These are phyloP conservation scores for Zasmidium citrigriseum DNA, from an alignment of 2,329 filamentous ascomycete genomes.

Conservation along the genomic window DNA sequence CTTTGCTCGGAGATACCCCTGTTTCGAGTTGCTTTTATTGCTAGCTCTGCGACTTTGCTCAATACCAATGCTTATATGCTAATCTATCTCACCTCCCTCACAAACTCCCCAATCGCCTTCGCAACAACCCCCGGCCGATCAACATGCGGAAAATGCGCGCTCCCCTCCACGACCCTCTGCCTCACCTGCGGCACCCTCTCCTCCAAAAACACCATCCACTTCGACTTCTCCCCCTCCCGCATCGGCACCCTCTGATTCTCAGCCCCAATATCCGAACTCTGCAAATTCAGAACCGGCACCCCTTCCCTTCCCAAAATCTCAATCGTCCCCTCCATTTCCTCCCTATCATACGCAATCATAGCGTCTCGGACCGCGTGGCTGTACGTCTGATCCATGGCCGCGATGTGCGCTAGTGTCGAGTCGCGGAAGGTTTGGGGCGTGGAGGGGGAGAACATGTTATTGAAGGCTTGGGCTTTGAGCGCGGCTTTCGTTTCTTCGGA, in stretches of 20 bases:
- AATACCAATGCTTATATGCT: not conserved
- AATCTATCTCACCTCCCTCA: not conserved
- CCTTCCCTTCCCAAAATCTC: slow-evolving; percentile 2
- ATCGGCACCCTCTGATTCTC: slow-evolving; percentile 9
- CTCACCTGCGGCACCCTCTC: slow-evolving; percentile 8
- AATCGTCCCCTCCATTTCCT: not conserved
- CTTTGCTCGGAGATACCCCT: slow-evolving; percentile 1
- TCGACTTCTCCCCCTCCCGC: slow-evolving; percentile 2
- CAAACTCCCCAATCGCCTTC: slow-evolving; percentile 3
- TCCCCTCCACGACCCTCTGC: slow-evolving; percentile 5
- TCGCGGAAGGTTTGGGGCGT: slow-evolving; percentile 12
- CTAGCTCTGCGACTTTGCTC: not conserved
- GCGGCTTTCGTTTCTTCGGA: not conserved
- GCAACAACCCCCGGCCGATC: slow-evolving; percentile 12
- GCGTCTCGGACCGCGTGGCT: slow-evolving; percentile 5
- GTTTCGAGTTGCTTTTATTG: not conserved
- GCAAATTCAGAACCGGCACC: slow-evolving; percentile 9
- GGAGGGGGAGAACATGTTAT: slow-evolving; percentile 10
- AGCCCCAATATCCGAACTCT: slow-evolving; percentile 9
- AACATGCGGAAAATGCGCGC: slow-evolving; percentile 17
- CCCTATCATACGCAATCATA: slow-evolving; percentile 13
- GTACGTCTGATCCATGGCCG: slow-evolving; percentile 7
- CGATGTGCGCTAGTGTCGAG: slow-evolving; percentile 7
- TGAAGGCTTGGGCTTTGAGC: slow-evolving; percentile 9
- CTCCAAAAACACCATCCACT: slow-evolving; percentile 11